Percentiles rank a stretch among this genome's conserved stretches.
phyloP scores from a whole-genome alignment of 2,329 filamentous ascomycete genomes.

The Monosporascus sp. region DNA sequence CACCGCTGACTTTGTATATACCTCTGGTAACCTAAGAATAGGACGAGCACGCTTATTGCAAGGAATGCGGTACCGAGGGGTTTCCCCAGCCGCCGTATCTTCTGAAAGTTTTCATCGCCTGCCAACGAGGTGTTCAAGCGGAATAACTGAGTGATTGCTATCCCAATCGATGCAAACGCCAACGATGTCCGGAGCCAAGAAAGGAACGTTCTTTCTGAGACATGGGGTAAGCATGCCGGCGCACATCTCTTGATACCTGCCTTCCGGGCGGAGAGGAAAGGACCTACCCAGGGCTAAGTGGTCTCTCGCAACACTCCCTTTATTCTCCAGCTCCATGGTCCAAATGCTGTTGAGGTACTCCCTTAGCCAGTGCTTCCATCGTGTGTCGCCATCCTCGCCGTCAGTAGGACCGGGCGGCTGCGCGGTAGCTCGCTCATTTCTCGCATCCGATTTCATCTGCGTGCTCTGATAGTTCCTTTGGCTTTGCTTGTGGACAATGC shows the following conservation, averaged over 20 bases:
- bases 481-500: slow-evolving; percentile 31
- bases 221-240: neutral
- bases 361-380: slow-evolving; percentile 46
- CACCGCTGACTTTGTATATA: slow-evolving; percentile 77
- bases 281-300: slow-evolving; percentile 69
- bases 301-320: slow-evolving; percentile 76
- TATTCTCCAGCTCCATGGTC: slow-evolving; percentile 76
- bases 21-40: slow-evolving; percentile 71
- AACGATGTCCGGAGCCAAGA: slow-evolving; percentile 81
- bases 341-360: slow-evolving; percentile 42
- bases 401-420: slow-evolving; percentile 14
- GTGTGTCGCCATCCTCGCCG: slow-evolving; percentile 14
- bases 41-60: slow-evolving; percentile 66
- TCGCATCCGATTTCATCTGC: slow-evolving; percentile 19
- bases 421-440: slow-evolving; percentile 11
- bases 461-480: slow-evolving; percentile 37
- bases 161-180: slow-evolving; percentile 75
- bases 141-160: slow-evolving; percentile 80
- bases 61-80: slow-evolving; percentile 74
- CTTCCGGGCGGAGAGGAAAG: neutral
- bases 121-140: slow-evolving; percentile 66
- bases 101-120: slow-evolving; percentile 31
- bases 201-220: slow-evolving; percentile 72
- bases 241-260: too few species aligned
- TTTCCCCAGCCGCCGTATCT: slow-evolving; percentile 61